phyloP scores from a whole-genome alignment of 73 alveolate genomes.

The Effrenium voratum region DNA sequence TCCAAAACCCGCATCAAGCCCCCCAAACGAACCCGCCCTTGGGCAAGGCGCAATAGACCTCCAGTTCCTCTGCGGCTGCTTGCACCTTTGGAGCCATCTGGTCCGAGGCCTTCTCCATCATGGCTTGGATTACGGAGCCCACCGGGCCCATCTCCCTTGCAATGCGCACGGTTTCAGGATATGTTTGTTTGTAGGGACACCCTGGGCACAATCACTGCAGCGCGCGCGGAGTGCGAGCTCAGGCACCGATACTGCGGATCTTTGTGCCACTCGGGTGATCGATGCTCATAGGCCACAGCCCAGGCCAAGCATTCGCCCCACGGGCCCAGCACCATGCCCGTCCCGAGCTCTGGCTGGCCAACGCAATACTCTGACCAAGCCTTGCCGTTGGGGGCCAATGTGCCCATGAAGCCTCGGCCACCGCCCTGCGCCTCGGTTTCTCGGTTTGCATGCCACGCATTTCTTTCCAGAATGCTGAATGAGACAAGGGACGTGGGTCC shows the following conservation, averaged over 20 bases:
- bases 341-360: conserved; percentile 49
- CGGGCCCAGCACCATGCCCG: conserved; percentile 52
- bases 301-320: conserved; percentile 92
- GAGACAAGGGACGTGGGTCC: too few relatives aligned
- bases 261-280: conserved; percentile 21
- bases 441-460: too few relatives aligned
- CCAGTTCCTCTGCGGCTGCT: conserved; percentile 29
- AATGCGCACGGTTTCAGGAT: background rate
- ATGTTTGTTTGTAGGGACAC: background rate
- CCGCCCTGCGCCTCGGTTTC: background rate
- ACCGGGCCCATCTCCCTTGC: conserved; percentile 73
- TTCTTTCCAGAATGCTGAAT: too few relatives aligned
- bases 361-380: conserved; percentile 69
- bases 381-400: conserved; percentile 58
- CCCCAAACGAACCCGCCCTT: background rate
- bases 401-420: conserved; percentile 42
- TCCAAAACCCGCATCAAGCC: background rate
- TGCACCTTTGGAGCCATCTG: conserved; percentile 20
- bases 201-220: too few relatives aligned
- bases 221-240: background rate
- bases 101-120: conserved; percentile 58
- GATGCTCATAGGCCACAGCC: conserved; percentile 87
- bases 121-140: conserved; percentile 66
- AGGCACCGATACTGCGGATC: conserved; percentile 31
- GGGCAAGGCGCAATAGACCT: conserved; percentile 36